A percentile compares a stretch with the other conserved stretches of the same genome.
These are phyloP conservation scores for Dryas drummondii DNA, from an alignment of 306 rosid species.

Conservation along the genomic window DNA sequence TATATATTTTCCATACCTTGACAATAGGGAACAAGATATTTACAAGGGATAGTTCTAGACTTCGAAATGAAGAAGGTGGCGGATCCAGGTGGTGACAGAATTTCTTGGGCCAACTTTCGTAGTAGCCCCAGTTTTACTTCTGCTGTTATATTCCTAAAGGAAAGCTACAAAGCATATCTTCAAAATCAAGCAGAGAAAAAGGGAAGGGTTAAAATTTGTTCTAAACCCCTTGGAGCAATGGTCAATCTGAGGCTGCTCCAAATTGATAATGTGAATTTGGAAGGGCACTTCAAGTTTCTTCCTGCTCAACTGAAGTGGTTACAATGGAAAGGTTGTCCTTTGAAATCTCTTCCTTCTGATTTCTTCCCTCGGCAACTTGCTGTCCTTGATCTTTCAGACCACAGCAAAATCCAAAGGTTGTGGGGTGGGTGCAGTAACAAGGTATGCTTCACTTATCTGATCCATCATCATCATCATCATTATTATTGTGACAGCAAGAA, in stretches of 20 bases:
- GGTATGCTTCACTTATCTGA: constrained; percentile 28
- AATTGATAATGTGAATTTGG: constrained; percentile 47
- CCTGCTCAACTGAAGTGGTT: constrained; percentile 64
- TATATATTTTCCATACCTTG: constrained; percentile 9
- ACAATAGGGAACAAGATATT: constrained; percentile 37
- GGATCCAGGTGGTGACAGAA: constrained; percentile 18
- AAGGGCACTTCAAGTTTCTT: constrained; percentile 41
- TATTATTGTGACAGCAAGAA: not conserved
- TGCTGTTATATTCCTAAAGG: constrained; percentile 31
- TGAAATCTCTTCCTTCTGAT: constrained; percentile 39
- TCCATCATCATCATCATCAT: not conserved
- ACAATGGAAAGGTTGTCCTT: constrained; percentile 65
- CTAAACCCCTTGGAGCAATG: constrained; percentile 48
- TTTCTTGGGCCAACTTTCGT: constrained; percentile 25
- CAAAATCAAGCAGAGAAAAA: constrained; percentile 28
- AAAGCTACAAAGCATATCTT: constrained; percentile 29
- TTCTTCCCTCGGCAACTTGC: constrained; percentile 46
- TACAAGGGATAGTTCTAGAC: constrained; percentile 57
- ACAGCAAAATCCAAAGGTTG: constrained; percentile 40
- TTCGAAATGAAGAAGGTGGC: constrained; percentile 10
- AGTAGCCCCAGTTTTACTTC: constrained; percentile 25
- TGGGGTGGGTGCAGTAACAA: constrained; percentile 26
- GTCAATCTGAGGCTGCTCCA: constrained; percentile 49
- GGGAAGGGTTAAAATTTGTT: constrained; percentile 20
- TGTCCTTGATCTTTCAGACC: constrained; percentile 59